Base-by-base conservation (phyloP, 2,329 filamentous ascomycete species). In the Phyllosticta citriasiana region DNA sequence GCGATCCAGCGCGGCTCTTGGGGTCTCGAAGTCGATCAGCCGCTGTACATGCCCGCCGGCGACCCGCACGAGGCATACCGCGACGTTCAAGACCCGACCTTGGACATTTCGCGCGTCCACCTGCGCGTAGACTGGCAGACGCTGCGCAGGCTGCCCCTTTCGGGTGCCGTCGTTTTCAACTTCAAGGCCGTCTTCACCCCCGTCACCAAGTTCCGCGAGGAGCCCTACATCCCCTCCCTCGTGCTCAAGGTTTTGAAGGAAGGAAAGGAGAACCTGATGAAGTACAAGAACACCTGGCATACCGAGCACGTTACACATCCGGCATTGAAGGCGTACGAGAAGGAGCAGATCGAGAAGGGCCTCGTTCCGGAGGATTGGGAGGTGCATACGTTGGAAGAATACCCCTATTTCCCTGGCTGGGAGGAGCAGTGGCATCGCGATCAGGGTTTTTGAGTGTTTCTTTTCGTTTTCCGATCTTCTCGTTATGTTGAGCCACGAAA, bases 101-200 rank as follows among this genome's bases (percentile, higher is more conserved):
- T 93, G 5, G 75, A 74, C 0, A 69, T 84, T 2, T 78, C 82
- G 0, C 82, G 88, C 35, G 78, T 88, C 64, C 77, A 87, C 63
- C 77, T 96, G 1, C 83, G 91, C 4, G 89, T 94, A 1, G 91
- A 96, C 72, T 95, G 90, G 89, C 91, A 96, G 73, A 96, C 91
- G 0, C 76, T 96, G 3, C 84, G 91, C 1, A 83, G 91, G 2
- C 76, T 96, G 0, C 90, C 91, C 0, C 77, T 96, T 0, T 91
- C 87, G 0, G 89, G 83, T 0, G 87, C 82, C 0, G 78, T 96
- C 1, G 82, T 91, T 0, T 96, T 96, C 77, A 95, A 94, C 72
- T 96, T 93, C 82, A 95, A 93, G 70, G 89, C 88, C 0, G 73
- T 94, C 0, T 95, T 95, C 73, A 94, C 89, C 0, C 88, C 88